Evolutionary conservation across 768 basidiomycete genomes (phyloP), one percentile per base, ranked within the genome.

Genomic region (Kwoniella mangroviensis): DNA sequence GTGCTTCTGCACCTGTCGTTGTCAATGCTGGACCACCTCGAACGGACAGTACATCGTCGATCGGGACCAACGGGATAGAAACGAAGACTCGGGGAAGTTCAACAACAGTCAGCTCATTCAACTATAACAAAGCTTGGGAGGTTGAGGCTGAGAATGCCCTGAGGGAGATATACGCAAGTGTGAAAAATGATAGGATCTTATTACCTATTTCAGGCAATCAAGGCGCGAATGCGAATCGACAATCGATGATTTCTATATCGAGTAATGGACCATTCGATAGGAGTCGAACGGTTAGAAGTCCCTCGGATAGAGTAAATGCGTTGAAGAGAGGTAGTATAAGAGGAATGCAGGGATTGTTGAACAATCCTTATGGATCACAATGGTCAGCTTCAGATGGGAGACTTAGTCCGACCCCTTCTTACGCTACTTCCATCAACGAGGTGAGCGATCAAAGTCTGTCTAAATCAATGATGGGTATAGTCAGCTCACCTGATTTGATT

Each of bases 151-250:
- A 98, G 83, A 87, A 74, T 68, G 78, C 92, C 72, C 88, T 99
- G 72, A 95, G 93, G 87, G 97, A 99, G 79, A 96, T 99, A 87
- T 99, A 94, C 85, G 88, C 86, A 75, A 90, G 94, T 9, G 90
- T 98, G 84, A 94, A 95, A 85, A 88, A 86, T 51, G 92, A 94
- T 75, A 92, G 94, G 81, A 95, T 98, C 73, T 83, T 95, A 49
- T 92, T 95, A 72, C 94, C 94, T 3, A 74, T 69, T 12, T 53
- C 57, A 7, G 56, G 56, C 19, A 54, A n/a, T 5, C 59, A 63
- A 4, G 41, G 17, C 17, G 41, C 54, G 9, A 42, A 63, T 11
- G 67, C 41, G 43, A 76, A 73, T 65, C 63, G 73, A 53, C 67
- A 75, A 56, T 76, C 76, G 58, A 58, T 74, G 69, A 34, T 72